Evolutionary conservation across 768 basidiomycete species (phyloP).

Genomic region (Floccularia luteovirens): DNA sequence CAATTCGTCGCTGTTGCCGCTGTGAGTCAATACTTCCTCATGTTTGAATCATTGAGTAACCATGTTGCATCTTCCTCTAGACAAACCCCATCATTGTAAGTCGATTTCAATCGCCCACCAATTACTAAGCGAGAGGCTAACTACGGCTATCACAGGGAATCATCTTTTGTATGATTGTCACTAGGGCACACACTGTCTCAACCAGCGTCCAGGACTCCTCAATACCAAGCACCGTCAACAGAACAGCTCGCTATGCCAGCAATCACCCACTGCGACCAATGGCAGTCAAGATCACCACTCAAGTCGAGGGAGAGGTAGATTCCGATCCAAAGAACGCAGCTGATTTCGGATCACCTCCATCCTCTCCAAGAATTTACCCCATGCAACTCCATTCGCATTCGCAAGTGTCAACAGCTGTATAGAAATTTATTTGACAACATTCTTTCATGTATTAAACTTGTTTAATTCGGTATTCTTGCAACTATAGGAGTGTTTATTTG

Average conservation of each 20-base stretch:
- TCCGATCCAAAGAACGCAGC: conserved; percentile 3
- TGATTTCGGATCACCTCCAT: conserved; percentile 9
- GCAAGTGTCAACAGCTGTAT: conserved; percentile 1
- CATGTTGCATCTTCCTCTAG: conserved; percentile 7
- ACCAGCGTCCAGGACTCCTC: conserved; percentile 2
- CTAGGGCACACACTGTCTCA: conserved; percentile 12
- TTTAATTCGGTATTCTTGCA: conserved; percentile 10
- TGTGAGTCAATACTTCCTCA: conserved; percentile 4
- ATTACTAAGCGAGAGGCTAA: conserved; percentile 13
- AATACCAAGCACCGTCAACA: conserved; percentile 6
- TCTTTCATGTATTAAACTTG: conserved; percentile 11
- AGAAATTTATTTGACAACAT: conserved; percentile 1
- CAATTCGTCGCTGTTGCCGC: conserved; percentile 12
- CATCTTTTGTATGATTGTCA: conserved; percentile 15
- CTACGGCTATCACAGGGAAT: conserved; percentile 10
- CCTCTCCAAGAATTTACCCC: conserved; percentile 8
- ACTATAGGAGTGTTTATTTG: too few species aligned
- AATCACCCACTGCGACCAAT: conserved; percentile 9
- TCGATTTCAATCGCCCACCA: conserved; percentile 10
- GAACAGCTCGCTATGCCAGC: conserved; percentile 7
- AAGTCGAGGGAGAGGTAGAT: conserved; percentile 7
- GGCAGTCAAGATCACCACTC: conserved; percentile 12
- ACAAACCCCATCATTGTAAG: background rate
- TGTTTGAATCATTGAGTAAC: background rate
- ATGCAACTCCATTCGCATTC: conserved; percentile 6